Percentiles rank a stretch among this genome's conserved stretches.
Conservation (phyloP, 208 protist genomes). For the Giardia muris region DNA sequence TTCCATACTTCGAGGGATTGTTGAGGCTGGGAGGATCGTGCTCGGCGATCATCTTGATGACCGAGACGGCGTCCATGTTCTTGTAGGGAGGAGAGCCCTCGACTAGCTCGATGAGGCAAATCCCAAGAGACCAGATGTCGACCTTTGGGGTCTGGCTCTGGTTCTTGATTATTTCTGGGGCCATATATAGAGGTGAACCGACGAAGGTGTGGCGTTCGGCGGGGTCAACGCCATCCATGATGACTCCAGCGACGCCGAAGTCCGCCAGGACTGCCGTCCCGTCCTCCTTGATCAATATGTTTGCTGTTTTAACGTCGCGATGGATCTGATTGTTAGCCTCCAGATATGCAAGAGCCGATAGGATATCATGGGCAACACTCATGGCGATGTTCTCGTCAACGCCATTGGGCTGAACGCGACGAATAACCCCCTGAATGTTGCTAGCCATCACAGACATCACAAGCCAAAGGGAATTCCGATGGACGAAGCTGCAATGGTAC, state of each 20-base stretch:
- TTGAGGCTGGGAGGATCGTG: background rate
- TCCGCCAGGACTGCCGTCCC: background rate
- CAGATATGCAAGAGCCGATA: background rate
- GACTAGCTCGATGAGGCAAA: background rate
- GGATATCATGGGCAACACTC: background rate
- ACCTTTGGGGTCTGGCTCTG: background rate
- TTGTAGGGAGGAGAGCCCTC: background rate
- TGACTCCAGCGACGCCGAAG: background rate
- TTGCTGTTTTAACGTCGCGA: conserved; percentile 1
- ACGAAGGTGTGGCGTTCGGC: background rate
- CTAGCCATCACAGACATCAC: background rate
- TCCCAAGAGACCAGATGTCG: conserved; percentile 11
- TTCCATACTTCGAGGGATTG: background rate
- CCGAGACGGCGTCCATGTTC: background rate
- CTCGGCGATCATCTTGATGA: background rate
- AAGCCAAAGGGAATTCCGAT: background rate
- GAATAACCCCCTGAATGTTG: background rate
- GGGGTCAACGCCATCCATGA: background rate
- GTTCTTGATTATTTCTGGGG: background rate
- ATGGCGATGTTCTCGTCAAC: background rate
- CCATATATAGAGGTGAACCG: conserved; percentile 21
- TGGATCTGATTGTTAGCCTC: background rate
- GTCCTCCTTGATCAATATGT: background rate
- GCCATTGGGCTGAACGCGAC: background rate
- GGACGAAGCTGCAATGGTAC: background rate